Evolutionary conservation across 441 rosid genomes (phyloP).

Genomic region (Erodium moschatum): DNA sequence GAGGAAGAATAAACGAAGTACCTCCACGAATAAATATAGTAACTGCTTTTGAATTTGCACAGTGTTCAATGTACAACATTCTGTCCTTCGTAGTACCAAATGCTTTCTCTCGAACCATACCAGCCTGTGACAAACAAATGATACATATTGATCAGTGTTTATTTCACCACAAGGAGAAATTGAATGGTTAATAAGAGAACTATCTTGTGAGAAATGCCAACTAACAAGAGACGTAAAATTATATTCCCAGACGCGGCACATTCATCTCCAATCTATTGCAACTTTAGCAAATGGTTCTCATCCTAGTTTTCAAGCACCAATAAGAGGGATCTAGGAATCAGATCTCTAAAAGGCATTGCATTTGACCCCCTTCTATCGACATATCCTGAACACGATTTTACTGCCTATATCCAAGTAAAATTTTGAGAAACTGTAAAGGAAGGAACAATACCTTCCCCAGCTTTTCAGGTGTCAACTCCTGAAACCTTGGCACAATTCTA

Average conservation of each 20-base stretch:
- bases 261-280: neutral
- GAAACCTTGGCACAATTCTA: slow-evolving; percentile 96
- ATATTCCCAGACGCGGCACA: neutral
- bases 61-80: slow-evolving; percentile 90
- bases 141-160: slow-evolving; percentile 5
- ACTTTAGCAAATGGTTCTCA: neutral
- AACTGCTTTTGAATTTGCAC: slow-evolving; percentile 95
- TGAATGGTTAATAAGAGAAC: neutral
- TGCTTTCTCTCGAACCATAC: slow-evolving; percentile 82
- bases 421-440: slow-evolving; percentile 8
- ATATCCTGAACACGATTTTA: too few relatives aligned
- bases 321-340: neutral
- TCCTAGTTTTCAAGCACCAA: neutral
- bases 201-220: neutral
- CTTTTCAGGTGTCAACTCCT: slow-evolving; percentile 92
- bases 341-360: neutral
- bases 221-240: neutral
- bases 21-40: slow-evolving; percentile 97
- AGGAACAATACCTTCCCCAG: slow-evolving; percentile 57
- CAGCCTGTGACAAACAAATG: slow-evolving; percentile 48
- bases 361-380: too few relatives aligned
- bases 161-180: neutral
- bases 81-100: slow-evolving; percentile 97
- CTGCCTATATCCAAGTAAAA: neutral
- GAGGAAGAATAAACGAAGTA: slow-evolving; percentile 21